Percentiles rank a stretch among this genome's conserved stretches.
Conservation (phyloP, 2,329 filamentous ascomycete genomes). For the Monosporascus sp. region DNA sequence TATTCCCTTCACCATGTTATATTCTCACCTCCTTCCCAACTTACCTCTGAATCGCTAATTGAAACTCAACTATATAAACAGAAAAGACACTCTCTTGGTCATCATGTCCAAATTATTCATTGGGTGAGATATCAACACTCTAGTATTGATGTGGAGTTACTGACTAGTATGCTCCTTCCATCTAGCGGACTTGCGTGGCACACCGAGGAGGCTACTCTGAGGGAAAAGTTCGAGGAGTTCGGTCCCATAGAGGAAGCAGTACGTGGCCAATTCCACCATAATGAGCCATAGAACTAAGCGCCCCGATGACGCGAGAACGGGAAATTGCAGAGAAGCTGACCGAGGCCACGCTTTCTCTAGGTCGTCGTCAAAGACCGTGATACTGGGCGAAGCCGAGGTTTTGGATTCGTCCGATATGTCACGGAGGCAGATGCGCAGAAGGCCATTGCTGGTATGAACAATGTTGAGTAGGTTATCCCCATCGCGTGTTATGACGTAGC, state of each 20-base stretch:
- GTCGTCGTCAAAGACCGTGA: slow-evolving; percentile 97
- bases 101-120: slow-evolving; percentile 92
- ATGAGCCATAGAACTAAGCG: not conserved
- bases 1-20: too few relatives aligned
- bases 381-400: slow-evolving; percentile 92
- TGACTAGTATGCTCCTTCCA: slow-evolving; percentile 9
- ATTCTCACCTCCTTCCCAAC: not conserved
- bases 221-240: slow-evolving; percentile 88
- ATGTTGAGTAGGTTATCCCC: slow-evolving; percentile 68
- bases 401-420: slow-evolving; percentile 90
- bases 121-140: slow-evolving; percentile 56
- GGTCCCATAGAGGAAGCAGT: slow-evolving; percentile 92
- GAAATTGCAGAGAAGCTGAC: not conserved
- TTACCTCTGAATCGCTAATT: slow-evolving; percentile 3
- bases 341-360: slow-evolving; percentile 38
- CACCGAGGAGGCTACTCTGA: slow-evolving; percentile 83
- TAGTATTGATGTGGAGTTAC: slow-evolving; percentile 3
- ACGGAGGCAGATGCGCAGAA: slow-evolving; percentile 70
- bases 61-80: slow-evolving; percentile 6
- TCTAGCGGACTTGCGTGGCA: slow-evolving; percentile 93
- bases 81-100: slow-evolving; percentile 10
- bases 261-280: slow-evolving; percentile 39
- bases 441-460: slow-evolving; percentile 78
- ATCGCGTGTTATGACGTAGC: not conserved
- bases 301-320: not conserved